Evolutionary conservation across 1,284 basidiomycete genomes (phyloP).

Genomic region (Heterobasidion parviporum): DNA sequence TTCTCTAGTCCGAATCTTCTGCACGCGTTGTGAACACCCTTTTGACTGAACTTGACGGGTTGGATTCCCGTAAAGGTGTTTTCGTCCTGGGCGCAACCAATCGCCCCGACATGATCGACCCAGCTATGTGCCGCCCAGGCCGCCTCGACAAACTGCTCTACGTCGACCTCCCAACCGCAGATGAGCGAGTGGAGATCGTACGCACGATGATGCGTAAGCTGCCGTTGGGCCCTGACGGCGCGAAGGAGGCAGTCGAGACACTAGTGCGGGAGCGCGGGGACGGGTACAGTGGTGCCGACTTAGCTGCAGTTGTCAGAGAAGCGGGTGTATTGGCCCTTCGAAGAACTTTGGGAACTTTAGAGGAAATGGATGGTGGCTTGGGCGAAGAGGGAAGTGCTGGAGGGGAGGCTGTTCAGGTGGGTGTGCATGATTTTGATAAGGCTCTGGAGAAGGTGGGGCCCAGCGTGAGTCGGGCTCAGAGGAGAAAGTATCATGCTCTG

Average conservation of each 20-base stretch:
- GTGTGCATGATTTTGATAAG: constrained; percentile 59
- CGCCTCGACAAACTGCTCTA: constrained; percentile 95
- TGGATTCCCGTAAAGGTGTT: constrained; percentile 84
- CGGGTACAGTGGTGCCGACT: constrained; percentile 86
- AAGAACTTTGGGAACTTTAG: constrained; percentile 58
- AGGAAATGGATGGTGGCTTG: constrained; percentile 37
- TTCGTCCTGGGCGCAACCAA: constrained; percentile 98
- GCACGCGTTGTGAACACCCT: constrained; percentile 97
- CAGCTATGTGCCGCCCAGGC: constrained; percentile 96
- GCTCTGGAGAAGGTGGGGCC: constrained; percentile 84
- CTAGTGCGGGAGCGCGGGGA: constrained; percentile 61
- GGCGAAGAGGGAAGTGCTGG: constrained; percentile 7
- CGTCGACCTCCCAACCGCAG: constrained; percentile 78
- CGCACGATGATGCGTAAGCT: constrained; percentile 68
- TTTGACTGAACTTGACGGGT: constrained; percentile 92
- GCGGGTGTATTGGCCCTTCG: constrained; percentile 83
- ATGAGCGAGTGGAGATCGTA: constrained; percentile 83
- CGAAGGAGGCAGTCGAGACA: constrained; percentile 30
- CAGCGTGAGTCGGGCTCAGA: constrained; percentile 77
- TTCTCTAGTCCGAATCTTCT: constrained; percentile 81
- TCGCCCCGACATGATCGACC: constrained; percentile 98
- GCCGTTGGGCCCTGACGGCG: constrained; percentile 42
- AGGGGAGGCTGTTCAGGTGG: constrained; percentile 34
- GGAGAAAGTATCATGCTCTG: constrained; percentile 75
- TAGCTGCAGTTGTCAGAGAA: constrained; percentile 82